Base-by-base conservation (phyloP, 2,329 filamentous ascomycete genomes). In the Ascochyta koolunga region DNA sequence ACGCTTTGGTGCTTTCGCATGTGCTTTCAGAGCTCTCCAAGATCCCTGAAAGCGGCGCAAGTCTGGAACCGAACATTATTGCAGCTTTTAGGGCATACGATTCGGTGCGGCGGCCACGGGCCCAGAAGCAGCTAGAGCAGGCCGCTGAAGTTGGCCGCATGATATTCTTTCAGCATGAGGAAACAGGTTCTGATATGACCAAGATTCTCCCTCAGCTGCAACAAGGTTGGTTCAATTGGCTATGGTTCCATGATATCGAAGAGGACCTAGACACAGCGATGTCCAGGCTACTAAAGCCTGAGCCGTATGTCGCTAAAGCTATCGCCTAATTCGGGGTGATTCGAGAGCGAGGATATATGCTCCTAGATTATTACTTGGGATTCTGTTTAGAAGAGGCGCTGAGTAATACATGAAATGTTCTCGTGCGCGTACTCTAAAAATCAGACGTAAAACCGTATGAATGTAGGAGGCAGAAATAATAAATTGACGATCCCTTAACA, bases 11-110 rank as follows among this genome's bases (percentile, higher is more conserved):
- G 10, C 58, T 71, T 1, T 64, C 65, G 1, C 56, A 52, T 11
- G 52, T 70, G 2, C 50, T 69, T n/a, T 58, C 31, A 45, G 16
- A 45, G 9, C 10, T 46, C 22, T 10, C 29, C 45, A 10, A n/a
- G 4, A 18, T 13, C 19, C 15, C 5, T 19, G 11, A 5, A 22
- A 15, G 21, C 5, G 31, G 16, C 4, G 15, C 8, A 0, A 42
- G 4, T 35, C 11, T 10, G 7, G 16, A 13, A 22, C 7, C 18
- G 1, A 7, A 16, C 21, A 50, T 67, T 19, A 50, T 55, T 39
- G 56, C 54, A 42, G 64, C 61, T 0, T 64, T 70, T 40, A n/a
- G 38, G 16, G 61, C 66, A 3, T 70, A 67, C 46, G 66, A 69
- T 25, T 50, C 49, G 16, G 50, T 68, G 1, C 48, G 67, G 10